These are phyloP conservation scores for Xylaria digitata DNA, from an alignment of 2,329 filamentous ascomycete genomes.

Conservation along the genomic window DNA sequence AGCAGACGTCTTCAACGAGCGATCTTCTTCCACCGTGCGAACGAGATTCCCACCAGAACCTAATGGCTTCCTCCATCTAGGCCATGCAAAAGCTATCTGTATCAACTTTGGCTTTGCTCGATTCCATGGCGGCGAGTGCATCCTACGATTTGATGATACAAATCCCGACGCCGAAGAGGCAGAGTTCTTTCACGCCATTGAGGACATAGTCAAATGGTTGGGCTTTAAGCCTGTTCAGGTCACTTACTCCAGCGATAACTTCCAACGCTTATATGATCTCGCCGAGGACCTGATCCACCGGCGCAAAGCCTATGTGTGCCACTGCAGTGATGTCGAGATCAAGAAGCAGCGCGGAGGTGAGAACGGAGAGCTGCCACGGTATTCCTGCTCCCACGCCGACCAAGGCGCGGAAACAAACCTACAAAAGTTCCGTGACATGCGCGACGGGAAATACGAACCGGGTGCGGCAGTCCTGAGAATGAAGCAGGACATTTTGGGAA, in stretches of 20 bases:
- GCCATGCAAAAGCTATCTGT: conserved; percentile 94
- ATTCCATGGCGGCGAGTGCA: conserved; percentile 81
- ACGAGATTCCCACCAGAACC: conserved; percentile 88
- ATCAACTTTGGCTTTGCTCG: conserved; percentile 96
- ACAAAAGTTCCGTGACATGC: conserved; percentile 87
- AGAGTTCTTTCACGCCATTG: conserved; percentile 87
- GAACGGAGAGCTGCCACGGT: conserved; percentile 72
- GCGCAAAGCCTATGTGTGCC: conserved; percentile 84
- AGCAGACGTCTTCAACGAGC: conserved; percentile 62
- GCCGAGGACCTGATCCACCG: conserved; percentile 84
- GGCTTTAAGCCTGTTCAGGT: conserved; percentile 81
- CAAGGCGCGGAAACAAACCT: conserved; percentile 81
- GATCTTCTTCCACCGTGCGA: conserved; percentile 55
- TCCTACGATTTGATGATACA: conserved; percentile 84
- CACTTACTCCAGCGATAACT: conserved; percentile 92
- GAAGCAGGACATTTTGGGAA: conserved; percentile 66
- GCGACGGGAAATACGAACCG: conserved; percentile 88
- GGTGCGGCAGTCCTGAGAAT: conserved; percentile 88
- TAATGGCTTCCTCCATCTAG: conserved; percentile 93
- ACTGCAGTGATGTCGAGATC: conserved; percentile 80
- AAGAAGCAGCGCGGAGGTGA: conserved; percentile 88
- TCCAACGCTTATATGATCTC: conserved; percentile 85
- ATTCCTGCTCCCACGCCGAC: conserved; percentile 82
- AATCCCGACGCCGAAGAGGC: conserved; percentile 95
- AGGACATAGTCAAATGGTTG: conserved; percentile 85